Evolutionary conservation across 2,329 filamentous ascomycete species (phyloP), one percentile per base, ranked within the genome.

Genomic region (Helotiales sp.): DNA sequence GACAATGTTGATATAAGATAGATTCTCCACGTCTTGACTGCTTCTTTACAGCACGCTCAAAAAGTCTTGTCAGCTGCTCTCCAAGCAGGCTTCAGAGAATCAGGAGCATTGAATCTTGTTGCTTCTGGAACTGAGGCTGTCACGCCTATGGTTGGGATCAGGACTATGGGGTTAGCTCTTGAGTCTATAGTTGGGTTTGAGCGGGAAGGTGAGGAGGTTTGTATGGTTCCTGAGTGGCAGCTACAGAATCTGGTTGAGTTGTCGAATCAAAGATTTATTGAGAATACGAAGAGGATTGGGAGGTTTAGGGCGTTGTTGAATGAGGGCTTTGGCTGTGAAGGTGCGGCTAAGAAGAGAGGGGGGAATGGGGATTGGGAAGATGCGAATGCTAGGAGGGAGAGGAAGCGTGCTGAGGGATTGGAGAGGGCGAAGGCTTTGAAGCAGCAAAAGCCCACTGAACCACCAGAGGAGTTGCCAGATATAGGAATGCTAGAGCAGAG

Each of bases 21-120:
- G 93, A 96, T 97, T 65, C 83, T 98, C 0, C 93, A 98, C 66
- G 80, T 98, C 42, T 81, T 96, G 67, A 86, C 91, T 5, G 85
- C 91, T 15, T 93, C 90, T 0, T 78, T 86, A 0, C 74, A 82
- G 12, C 84, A 93, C 66, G 91, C 93, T 3, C 89, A 96, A 64
- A 78, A 82, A 8, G 79, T 96, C 17, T 81, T 96, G 13, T 81
- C 86, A 10, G 90, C 89, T 44, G 93, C 90, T 1, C 79, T 93
- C 9, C 83, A 86, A 66, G 88, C 91, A 3, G 93, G 93, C 0
- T 97, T 97, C 71, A 86, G 93, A 13, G 93, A 98, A 75, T 95
- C 89, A 58, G 93, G 93, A 17, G 88, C 93, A 50, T 81, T 96
- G 57, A 90, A 88, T 67, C 71, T 91, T 47, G 72, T 73, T 12